phyloP scores from a whole-genome alignment of 2,329 filamentous ascomycete genomes.

The Allantophomopsis cytisporea region DNA sequence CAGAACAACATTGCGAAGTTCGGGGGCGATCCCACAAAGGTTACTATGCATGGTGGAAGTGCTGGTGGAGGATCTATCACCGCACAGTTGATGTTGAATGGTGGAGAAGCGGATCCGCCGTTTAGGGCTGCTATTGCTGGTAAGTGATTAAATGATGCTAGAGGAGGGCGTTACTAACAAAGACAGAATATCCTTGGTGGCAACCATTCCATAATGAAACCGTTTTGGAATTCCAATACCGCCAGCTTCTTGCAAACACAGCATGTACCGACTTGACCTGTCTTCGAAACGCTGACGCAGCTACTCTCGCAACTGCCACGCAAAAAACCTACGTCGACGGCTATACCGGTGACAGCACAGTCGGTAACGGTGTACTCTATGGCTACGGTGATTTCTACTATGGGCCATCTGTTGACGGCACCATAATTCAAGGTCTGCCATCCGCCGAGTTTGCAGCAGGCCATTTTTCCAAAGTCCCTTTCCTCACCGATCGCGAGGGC shows the following conservation, averaged over 20 bases:
- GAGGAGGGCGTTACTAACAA: neutral
- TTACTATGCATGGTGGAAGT: slow-evolving; percentile 24
- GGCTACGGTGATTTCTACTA: slow-evolving; percentile 26
- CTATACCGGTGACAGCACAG: neutral
- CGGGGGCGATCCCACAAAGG: slow-evolving; percentile 12
- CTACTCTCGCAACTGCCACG: neutral
- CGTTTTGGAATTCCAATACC: slow-evolving; percentile 1
- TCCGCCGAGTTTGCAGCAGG: neutral
- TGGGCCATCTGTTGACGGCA: slow-evolving; percentile 31
- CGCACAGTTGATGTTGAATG: neutral
- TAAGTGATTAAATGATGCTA: neutral
- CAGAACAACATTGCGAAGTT: slow-evolving; percentile 14
- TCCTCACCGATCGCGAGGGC: slow-evolving; percentile 1
- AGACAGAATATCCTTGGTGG: slow-evolving; percentile 3
- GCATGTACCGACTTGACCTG: neutral
- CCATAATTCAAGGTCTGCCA: slow-evolving; percentile 31
- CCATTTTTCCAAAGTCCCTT: neutral
- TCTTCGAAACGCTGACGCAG: neutral
- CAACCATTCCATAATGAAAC: slow-evolving; percentile 1
- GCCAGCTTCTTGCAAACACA: neutral
- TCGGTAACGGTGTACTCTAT: neutral
- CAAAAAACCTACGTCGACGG: neutral
- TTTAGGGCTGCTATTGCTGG: neutral
- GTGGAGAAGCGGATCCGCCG: neutral
- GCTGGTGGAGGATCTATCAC: slow-evolving; percentile 1